Evolutionary conservation across 768 basidiomycete species (phyloP), one percentile per base, ranked within the genome.

Genomic region (Boletus bicolor): DNA sequence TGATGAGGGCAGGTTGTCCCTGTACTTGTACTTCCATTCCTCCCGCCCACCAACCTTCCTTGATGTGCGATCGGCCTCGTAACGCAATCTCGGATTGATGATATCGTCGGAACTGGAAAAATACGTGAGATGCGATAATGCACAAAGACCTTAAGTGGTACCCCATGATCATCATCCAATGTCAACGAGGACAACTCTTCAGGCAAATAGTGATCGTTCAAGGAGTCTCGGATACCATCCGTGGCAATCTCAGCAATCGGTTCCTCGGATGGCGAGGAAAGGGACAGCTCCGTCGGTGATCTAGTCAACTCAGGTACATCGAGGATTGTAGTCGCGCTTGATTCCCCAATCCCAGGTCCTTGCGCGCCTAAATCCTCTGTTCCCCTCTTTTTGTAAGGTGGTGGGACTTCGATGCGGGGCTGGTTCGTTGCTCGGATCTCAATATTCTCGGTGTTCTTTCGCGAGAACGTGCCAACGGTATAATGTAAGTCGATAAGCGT

Each of bases 21-120:
- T 74, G 68, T 3, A 75, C 71, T 50, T 76, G 69, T 1, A 69
- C 80, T 53, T 75, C 71, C 50, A 71, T 71, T 24, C 69, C 72
- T 24, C 77, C 78, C 6, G 72, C 62, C 78, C 80, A 82, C 79
- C 81, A 83, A 5, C 75, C 77, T 38, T 68, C 68, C n/a, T 72
- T 72, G 37, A 77, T 62, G 7, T 67, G 65, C 3, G 74, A 73
- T 35, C 67, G 65, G 11, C 75, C 71, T 15, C 67, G 72, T n/a
- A 79, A 50, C 5, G 63, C 54, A 15, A 82, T 66, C 15, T 82
- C 77, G 1, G 79, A 79, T 49, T 79, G 79, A 54, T 81, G 79
- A 56, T 80, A 81, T 51, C 77, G 72, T 44, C 70, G 72, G 51
- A 80, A 82, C 81, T 82, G 28, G 19, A 7, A 28, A 42, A 49